Percentiles rank a stretch among this genome's conserved stretches.
phyloP scores from a whole-genome alignment of 2,329 filamentous ascomycete species.

The Trichoderma citrinoviride region DNA sequence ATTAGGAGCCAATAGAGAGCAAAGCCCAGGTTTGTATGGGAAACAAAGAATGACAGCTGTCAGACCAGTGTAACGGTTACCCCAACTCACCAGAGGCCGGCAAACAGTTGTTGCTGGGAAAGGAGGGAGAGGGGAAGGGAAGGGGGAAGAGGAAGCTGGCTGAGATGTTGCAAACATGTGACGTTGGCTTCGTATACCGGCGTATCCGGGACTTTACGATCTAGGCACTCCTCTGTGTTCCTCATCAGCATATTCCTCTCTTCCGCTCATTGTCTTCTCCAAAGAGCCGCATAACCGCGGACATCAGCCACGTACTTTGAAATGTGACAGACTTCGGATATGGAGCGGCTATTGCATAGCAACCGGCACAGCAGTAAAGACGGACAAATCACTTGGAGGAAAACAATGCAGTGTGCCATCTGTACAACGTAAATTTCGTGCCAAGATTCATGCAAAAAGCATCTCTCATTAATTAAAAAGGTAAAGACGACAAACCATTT shows the following conservation, averaged over 20 bases:
- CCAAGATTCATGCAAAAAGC: neutral
- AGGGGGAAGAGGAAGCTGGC: neutral
- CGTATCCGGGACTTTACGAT: neutral
- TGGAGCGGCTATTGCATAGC: conserved; percentile 9
- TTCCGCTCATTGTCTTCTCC: neutral
- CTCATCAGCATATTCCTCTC: neutral
- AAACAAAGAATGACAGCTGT: conserved; percentile 6
- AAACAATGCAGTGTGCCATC: neutral
- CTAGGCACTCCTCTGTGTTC: neutral
- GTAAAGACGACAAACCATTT: neutral
- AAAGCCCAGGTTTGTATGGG: neutral
- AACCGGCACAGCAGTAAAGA: neutral
- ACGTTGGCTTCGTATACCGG: neutral
- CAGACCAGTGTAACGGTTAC: conserved; percentile 17
- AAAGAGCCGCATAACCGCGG: no score
- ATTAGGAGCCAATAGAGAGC: neutral
- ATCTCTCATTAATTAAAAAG: conserved; percentile 20
- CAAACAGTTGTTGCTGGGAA: neutral
- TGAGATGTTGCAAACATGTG: neutral
- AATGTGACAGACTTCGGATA: neutral
- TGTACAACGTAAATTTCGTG: neutral
- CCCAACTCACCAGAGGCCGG: neutral
- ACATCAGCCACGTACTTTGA: no score
- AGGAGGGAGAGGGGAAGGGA: neutral
- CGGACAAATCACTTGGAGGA: neutral